phyloP scores from a whole-genome alignment of 805 yeast species.

The Candida sonorensis region DNA sequence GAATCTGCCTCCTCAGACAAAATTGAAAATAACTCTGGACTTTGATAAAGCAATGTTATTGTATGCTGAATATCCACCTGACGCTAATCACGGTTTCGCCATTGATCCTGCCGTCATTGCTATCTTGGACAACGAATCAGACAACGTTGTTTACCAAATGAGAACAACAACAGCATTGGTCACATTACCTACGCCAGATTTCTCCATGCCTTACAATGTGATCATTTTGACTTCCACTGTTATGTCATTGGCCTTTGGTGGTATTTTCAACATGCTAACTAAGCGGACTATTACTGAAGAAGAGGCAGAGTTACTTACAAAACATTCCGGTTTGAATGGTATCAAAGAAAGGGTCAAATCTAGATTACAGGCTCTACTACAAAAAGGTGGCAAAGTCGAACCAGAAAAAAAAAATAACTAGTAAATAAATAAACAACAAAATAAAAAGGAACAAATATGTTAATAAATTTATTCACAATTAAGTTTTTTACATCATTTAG shows the following conservation, averaged over 20 bases:
- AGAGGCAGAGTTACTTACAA: constrained; percentile 40
- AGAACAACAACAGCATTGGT: constrained; percentile 85
- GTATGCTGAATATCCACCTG: constrained; percentile 96
- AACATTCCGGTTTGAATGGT: constrained; percentile 5
- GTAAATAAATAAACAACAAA: no score
- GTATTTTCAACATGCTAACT: constrained; percentile 69
- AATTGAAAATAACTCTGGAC: constrained; percentile 58
- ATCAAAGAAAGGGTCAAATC: neutral
- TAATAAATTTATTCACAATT: no score
- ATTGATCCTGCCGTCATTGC: constrained; percentile 84
- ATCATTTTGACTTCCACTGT: constrained; percentile 90
- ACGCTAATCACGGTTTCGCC: constrained; percentile 96
- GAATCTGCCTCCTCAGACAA: constrained; percentile 55
- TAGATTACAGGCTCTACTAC: neutral
- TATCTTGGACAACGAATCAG: constrained; percentile 30
- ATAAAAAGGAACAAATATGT: no score
- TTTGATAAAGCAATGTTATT: constrained; percentile 84
- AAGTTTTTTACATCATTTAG: no score
- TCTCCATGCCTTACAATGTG: constrained; percentile 97
- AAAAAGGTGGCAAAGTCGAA: no score
- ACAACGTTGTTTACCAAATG: constrained; percentile 35
- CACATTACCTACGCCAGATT: constrained; percentile 93
- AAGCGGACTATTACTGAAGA: constrained; percentile 72
- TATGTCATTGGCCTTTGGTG: constrained; percentile 88
- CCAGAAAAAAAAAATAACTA: no score